Percentiles rank a stretch among this genome's conserved stretches.
Conservation (phyloP, 495 filamentous ascomycete species). For the Stereocaulon alpinum region DNA sequence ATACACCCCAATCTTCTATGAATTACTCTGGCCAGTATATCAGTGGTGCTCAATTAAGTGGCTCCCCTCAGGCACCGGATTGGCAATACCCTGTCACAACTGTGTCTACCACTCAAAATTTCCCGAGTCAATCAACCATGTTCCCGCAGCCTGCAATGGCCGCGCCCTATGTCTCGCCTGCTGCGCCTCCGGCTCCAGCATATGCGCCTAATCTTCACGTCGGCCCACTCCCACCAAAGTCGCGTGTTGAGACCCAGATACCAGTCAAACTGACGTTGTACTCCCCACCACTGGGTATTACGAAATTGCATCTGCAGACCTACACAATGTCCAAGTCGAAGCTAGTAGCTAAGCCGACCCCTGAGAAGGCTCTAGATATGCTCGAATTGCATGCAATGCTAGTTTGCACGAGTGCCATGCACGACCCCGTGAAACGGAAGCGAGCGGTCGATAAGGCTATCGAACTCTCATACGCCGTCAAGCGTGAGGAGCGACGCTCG, state of each 20-base stretch:
- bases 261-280: constrained; percentile 65
- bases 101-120: not conserved
- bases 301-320: constrained; percentile 71
- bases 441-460: constrained; percentile 58
- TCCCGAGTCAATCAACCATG: not conserved
- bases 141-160: constrained; percentile 6
- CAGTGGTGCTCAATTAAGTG: constrained; percentile 17
- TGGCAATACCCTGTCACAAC: constrained; percentile 15
- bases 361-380: constrained; percentile 52
- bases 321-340: constrained; percentile 90
- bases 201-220: constrained; percentile 38
- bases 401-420: constrained; percentile 92
- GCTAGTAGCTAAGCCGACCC: constrained; percentile 56
- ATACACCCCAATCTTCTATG: constrained; percentile 2
- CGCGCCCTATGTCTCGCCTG: constrained; percentile 6
- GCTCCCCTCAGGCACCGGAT: constrained; percentile 10
- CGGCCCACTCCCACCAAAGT: constrained; percentile 64
- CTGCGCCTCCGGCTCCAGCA: not conserved
- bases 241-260: constrained; percentile 91
- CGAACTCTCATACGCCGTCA: constrained; percentile 21
- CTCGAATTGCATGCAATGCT: constrained; percentile 71
- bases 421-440: constrained; percentile 48
- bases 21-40: constrained; percentile 13
- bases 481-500: constrained; percentile 25
- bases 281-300: constrained; percentile 60